phyloP scores from a whole-genome alignment of 202 grass and related monocot genomes.

The Eragrostis tef region DNA sequence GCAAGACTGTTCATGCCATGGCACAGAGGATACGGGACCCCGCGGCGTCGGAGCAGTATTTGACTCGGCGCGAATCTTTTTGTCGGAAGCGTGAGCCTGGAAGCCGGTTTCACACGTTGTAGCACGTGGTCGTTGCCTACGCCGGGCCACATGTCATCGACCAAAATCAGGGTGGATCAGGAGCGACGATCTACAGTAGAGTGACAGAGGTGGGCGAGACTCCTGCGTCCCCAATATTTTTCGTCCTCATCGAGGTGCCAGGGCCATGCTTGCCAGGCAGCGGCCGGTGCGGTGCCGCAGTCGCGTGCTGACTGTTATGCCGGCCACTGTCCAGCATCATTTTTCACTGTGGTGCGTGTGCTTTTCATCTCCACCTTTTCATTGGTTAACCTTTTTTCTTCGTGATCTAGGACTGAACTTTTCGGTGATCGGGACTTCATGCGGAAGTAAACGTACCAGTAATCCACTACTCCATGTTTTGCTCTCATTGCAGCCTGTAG shows the following conservation, averaged over 20 bases:
- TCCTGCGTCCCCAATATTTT: not conserved
- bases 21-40: not conserved
- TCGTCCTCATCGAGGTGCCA: not conserved
- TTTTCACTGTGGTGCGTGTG: not conserved
- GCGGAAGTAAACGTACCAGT: too few relatives aligned
- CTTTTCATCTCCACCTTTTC: not conserved
- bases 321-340: slow-evolving; percentile 12
- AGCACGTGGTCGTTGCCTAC: not conserved
- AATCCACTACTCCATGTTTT: not conserved
- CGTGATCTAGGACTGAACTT: not conserved
- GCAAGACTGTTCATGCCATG: not conserved
- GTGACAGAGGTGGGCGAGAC: not conserved
- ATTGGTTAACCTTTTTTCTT: not conserved
- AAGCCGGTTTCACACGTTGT: not conserved
- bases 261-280: slow-evolving; percentile 38
- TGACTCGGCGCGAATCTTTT: slow-evolving; percentile 49
- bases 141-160: not conserved
- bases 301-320: slow-evolving; percentile 26
- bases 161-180: too few relatives aligned
- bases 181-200: not conserved
- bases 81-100: not conserved
- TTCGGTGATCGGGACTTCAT: not conserved
- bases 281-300: slow-evolving; percentile 30
- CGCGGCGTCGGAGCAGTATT: slow-evolving; percentile 1
- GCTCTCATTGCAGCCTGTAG: not conserved